Conservation (phyloP, 2,329 filamentous ascomycete genomes). For the Trichoderma lentiforme region DNA sequence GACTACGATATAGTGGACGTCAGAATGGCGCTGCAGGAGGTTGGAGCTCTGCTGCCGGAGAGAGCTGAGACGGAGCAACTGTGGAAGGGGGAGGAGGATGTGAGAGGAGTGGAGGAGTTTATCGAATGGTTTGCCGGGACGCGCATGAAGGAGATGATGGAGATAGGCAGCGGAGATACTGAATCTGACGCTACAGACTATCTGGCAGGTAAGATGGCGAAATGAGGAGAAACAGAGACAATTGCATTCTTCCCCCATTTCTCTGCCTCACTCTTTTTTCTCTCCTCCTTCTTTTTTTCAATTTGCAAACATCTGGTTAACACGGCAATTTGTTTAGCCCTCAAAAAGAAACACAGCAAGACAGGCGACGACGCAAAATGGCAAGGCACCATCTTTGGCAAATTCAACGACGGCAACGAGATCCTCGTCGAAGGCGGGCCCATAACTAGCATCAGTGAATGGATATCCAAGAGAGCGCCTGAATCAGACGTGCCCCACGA, state of each 20-base stretch:
- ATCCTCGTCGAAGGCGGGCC: constrained; percentile 74
- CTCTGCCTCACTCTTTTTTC: background rate
- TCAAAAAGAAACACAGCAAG: constrained; percentile 92
- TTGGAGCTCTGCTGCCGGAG: constrained; percentile 69
- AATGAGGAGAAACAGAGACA: background rate
- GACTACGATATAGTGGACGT: constrained; percentile 65
- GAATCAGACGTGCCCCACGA: constrained; percentile 9
- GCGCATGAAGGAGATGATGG: constrained; percentile 73
- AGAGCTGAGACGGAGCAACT: constrained; percentile 64
- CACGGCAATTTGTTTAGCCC: constrained; percentile 42
- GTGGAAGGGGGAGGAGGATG: constrained; percentile 71
- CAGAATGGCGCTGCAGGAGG: constrained; percentile 79
- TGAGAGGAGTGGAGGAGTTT: constrained; percentile 73
- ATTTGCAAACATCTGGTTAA: constrained; percentile 38
- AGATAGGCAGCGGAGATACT: constrained; percentile 72
- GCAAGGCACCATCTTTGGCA: constrained; percentile 78
- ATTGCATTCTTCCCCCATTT: background rate
- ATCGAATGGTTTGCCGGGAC: constrained; percentile 73
- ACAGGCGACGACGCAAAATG: constrained; percentile 84
- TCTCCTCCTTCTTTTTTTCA: background rate
- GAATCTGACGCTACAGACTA: constrained; percentile 66
- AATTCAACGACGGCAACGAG: constrained; percentile 65
- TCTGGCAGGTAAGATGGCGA: constrained; percentile 50
- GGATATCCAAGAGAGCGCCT: constrained; percentile 33
- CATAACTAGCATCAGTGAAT: constrained; percentile 36